These are phyloP conservation scores for Aspergillus sp. DNA, from an alignment of 2,329 filamentous ascomycete genomes.

Conservation along the genomic window DNA sequence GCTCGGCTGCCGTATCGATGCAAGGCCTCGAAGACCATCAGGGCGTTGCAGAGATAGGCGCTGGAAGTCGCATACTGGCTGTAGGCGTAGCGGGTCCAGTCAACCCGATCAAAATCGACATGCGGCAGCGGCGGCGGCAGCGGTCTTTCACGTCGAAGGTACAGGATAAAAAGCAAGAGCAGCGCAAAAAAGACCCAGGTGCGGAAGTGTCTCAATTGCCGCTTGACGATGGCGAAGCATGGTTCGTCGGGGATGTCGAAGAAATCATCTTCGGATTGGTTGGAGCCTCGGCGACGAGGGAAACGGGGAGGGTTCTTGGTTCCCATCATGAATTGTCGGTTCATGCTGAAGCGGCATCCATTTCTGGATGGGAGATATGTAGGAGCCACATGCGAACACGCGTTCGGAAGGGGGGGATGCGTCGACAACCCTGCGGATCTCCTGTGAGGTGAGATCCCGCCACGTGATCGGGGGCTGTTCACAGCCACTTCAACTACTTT, in stretches of 20 bases:
- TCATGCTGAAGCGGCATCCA: constrained; percentile 1
- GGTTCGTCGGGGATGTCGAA: constrained; percentile 39
- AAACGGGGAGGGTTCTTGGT: constrained; percentile 15
- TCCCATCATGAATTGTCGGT: constrained; percentile 4
- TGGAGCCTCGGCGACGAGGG: constrained; percentile 30
- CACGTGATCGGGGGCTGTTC: neutral
- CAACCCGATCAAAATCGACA: constrained; percentile 33
- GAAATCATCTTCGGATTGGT: constrained; percentile 34
- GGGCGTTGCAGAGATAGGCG: constrained; percentile 43
- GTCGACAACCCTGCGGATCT: neutral
- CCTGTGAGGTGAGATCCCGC: neutral
- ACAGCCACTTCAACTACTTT: too few species aligned
- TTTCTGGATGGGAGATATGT: constrained; percentile 1
- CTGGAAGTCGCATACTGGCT: constrained; percentile 43
- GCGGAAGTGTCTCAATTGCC: constrained; percentile 31
- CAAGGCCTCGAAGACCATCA: constrained; percentile 44
- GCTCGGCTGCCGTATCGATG: constrained; percentile 41
- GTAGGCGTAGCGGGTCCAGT: constrained; percentile 46
- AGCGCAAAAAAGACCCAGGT: constrained; percentile 29
- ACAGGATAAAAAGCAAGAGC: constrained; percentile 27
- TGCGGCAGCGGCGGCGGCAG: constrained; percentile 22
- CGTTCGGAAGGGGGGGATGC: neutral
- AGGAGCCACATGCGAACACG: neutral
- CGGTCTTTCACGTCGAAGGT: constrained; percentile 20
- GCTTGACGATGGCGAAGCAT: constrained; percentile 27